These are phyloP conservation scores for Annona squamosa DNA, from an alignment of 164 flowering plant species.

Conservation along the genomic window DNA sequence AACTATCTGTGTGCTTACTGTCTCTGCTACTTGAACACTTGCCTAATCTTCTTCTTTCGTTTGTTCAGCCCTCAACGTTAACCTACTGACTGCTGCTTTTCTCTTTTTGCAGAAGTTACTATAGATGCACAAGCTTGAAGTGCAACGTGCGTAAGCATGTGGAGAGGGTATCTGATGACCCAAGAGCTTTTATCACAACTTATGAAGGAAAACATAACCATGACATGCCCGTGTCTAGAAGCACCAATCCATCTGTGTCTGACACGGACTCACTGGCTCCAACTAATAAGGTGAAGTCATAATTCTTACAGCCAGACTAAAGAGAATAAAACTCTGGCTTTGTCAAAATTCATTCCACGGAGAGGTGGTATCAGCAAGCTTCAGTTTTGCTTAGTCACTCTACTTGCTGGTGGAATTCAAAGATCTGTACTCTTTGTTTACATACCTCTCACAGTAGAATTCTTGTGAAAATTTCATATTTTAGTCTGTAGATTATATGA, in stretches of 20 bases:
- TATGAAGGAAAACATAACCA: slow-evolving; percentile 93
- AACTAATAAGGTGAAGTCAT: slow-evolving; percentile 17
- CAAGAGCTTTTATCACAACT: slow-evolving; percentile 70
- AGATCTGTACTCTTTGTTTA: neutral
- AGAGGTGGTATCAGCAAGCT: neutral
- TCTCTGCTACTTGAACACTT: no score
- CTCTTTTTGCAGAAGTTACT: slow-evolving; percentile 69
- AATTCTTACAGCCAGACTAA: slow-evolving; percentile 2
- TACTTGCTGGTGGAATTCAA: neutral
- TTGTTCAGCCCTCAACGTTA: no score
- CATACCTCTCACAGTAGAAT: neutral
- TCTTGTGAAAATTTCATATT: neutral
- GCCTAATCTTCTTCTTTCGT: neutral
- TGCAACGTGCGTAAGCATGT: slow-evolving; percentile 89
- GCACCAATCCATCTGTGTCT: slow-evolving; percentile 26
- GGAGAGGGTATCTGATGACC: slow-evolving; percentile 78
- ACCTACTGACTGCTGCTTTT: neutral
- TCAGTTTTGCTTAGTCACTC: neutral
- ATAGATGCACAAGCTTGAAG: slow-evolving; percentile 29
- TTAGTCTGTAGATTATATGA: neutral
- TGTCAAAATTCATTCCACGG: neutral
- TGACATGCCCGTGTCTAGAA: slow-evolving; percentile 48
- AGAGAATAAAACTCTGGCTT: neutral
- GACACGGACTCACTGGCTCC: slow-evolving; percentile 29
- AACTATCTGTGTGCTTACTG: no score